Conservation (phyloP, 352 stramenopile genomes). For the Phytophthora cryptogea region DNA sequence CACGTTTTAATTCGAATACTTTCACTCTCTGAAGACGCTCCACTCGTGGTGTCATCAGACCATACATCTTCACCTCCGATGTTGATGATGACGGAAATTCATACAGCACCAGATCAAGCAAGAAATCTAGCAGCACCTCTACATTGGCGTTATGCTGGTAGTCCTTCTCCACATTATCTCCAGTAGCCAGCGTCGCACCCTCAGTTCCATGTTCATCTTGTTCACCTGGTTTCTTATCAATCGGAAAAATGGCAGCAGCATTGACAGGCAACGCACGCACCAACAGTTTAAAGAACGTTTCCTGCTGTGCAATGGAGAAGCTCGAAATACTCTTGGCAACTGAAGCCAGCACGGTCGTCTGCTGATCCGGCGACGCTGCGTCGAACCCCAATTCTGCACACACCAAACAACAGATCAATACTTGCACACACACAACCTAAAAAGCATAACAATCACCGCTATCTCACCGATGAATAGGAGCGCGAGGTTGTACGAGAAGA, state of each 20-base stretch:
- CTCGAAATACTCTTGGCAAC: conserved; percentile 38
- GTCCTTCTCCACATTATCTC: conserved; percentile 5
- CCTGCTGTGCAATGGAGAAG: conserved; percentile 49
- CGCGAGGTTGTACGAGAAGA: conserved; percentile 70
- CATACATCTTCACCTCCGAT: conserved; percentile 29
- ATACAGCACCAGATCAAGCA: conserved; percentile 72
- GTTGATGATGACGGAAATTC: conserved; percentile 31
- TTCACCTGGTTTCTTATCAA: not conserved
- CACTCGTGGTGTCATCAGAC: conserved; percentile 49
- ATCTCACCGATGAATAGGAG: conserved; percentile 75
- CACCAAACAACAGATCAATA: not conserved
- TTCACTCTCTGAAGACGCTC: conserved; percentile 60
- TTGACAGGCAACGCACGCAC: conserved; percentile 52
- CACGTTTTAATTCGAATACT: conserved; percentile 42
- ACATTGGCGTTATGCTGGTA: conserved; percentile 29
- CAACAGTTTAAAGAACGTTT: conserved; percentile 69
- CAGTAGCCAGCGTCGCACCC: not conserved
- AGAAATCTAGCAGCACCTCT: conserved; percentile 66
- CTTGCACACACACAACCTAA: not conserved
- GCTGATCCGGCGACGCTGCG: conserved; percentile 46
- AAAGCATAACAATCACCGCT: not conserved
- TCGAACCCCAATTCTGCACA: conserved; percentile 68
- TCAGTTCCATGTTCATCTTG: conserved; percentile 5
- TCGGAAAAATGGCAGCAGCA: conserved; percentile 25
- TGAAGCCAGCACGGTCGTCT: conserved; percentile 39